phyloP scores from a whole-genome alignment of 306 rosid genomes.

The Cucumis cinereus region DNA sequence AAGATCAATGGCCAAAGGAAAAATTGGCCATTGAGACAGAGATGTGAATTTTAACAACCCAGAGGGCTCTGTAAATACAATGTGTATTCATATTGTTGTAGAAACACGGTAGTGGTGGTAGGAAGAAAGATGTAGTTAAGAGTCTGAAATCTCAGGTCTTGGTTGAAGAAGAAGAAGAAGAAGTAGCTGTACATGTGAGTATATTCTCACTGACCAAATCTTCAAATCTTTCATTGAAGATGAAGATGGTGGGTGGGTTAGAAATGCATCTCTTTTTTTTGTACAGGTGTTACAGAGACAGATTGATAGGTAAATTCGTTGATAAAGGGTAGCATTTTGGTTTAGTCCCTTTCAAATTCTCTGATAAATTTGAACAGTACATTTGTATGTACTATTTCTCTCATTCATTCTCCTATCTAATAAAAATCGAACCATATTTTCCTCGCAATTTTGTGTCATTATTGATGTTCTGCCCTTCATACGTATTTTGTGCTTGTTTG shows the following conservation, averaged over 20 bases:
- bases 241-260: conserved; percentile 19
- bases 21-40: not conserved
- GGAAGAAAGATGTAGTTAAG: not conserved
- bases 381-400: not conserved
- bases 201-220: conserved; percentile 27
- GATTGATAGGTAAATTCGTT: not conserved
- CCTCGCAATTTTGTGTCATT: not conserved
- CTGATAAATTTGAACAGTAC: not conserved
- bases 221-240: conserved; percentile 64
- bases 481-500: not conserved
- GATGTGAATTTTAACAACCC: not conserved
- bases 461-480: not conserved
- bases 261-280: conserved; percentile 18
- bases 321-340: not conserved
- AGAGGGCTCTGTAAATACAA: conserved; percentile 1
- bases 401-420: not conserved
- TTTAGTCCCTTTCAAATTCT: not conserved
- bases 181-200: conserved; percentile 6
- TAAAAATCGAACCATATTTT: not conserved
- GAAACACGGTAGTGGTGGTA: not conserved
- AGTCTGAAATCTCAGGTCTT: not conserved
- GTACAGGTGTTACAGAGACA: conserved; percentile 24
- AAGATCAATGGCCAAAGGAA: conserved; percentile 16
- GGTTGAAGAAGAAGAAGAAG: not conserved
- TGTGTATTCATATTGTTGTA: conserved; percentile 6